Evolutionary conservation across 2,329 filamentous ascomycete genomes (phyloP), one percentile per base, ranked within the genome.

Genomic region (Hyphodiscus sp.): DNA sequence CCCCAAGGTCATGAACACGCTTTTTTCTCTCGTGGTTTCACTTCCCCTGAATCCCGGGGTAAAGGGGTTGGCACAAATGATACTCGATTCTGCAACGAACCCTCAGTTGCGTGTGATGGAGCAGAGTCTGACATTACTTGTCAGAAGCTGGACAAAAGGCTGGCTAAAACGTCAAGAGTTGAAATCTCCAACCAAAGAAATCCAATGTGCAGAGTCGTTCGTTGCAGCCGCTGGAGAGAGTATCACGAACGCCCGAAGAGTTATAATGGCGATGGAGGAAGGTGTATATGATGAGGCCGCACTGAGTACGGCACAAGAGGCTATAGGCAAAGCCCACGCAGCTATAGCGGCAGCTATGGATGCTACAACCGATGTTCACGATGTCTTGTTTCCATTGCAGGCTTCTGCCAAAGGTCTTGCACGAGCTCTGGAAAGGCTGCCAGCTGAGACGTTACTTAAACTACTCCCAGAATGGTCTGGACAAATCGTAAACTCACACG

Each of bases 31-130:
- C 13, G 44, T 67, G 10, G 48, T 53, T 19, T n/a, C 53, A 19
- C 47, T 65, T 30, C 50, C 58, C 9, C 52, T 54, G 23, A 52
- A 51, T 19, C 30, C 45, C 23, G 50, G 53, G 45, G 47, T 62
- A 10, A 58, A 58, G 46, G 41, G 19, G 43, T 41, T 67, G 16
- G 49, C 54, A 19, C 45, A 45, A 8, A 51, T 51, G n/a, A 52
- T 67, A 10, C 47, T 67, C 26, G 44, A 46, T 51, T 60, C 59
- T 2, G 45, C 58, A 8, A 58, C 61, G 44, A 18, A 23, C 11
- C 9, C 42, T 33, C 64, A 67, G 41, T 49, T 62, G 6, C n/a
- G 50, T 5, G 20, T 44, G 18, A 54, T 62, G 30, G 20, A 47
- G 23, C 44, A 29, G 26, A 43, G 45, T 23, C 50, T 63, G 38